Evolutionary conservation across 352 stramenopile species (phyloP).

Genomic region (Phytophthora multivora): DNA sequence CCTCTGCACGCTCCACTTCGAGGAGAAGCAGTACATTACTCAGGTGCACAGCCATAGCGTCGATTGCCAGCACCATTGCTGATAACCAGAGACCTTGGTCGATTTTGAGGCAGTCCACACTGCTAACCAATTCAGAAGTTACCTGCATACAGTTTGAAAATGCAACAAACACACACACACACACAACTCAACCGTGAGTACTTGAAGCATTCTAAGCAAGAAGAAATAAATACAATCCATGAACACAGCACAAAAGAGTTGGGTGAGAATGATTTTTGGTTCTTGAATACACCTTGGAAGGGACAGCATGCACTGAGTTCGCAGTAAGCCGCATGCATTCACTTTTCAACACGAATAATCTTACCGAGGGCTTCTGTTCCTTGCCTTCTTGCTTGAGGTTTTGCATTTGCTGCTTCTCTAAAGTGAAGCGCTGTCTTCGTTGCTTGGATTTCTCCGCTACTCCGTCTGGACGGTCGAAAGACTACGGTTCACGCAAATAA

Average conservation of each 20-base stretch:
- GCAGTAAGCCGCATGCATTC: conserved; percentile 5
- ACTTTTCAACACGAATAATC: conserved; percentile 18
- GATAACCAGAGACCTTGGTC: conserved; percentile 11
- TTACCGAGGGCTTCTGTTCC: conserved; percentile 15
- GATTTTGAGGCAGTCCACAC: conserved; percentile 25
- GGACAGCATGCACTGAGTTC: conserved; percentile 1
- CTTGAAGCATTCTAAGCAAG: conserved; percentile 4
- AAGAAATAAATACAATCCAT: conserved; percentile 11
- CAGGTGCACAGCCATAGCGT: conserved; percentile 24
- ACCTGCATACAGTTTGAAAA: conserved; percentile 21
- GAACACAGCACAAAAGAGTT: too few species aligned
- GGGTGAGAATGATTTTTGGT: conserved; percentile 15
- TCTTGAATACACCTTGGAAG: conserved; percentile 23
- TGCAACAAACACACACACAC: conserved; percentile 5
- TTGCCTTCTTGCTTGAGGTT: conserved; percentile 11
- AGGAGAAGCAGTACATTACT: conserved; percentile 44
- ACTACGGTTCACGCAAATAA: conserved; percentile 22
- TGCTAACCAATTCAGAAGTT: conserved; percentile 32
- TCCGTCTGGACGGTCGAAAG: not conserved
- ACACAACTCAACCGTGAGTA: conserved; percentile 29
- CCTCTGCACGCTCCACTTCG: conserved; percentile 59
- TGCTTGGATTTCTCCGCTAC: not conserved
- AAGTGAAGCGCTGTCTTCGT: conserved; percentile 10
- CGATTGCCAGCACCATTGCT: conserved; percentile 31
- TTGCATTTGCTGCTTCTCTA: conserved; percentile 27